phyloP scores from a whole-genome alignment of 495 filamentous ascomycete genomes.

The Neurospora discreta region DNA sequence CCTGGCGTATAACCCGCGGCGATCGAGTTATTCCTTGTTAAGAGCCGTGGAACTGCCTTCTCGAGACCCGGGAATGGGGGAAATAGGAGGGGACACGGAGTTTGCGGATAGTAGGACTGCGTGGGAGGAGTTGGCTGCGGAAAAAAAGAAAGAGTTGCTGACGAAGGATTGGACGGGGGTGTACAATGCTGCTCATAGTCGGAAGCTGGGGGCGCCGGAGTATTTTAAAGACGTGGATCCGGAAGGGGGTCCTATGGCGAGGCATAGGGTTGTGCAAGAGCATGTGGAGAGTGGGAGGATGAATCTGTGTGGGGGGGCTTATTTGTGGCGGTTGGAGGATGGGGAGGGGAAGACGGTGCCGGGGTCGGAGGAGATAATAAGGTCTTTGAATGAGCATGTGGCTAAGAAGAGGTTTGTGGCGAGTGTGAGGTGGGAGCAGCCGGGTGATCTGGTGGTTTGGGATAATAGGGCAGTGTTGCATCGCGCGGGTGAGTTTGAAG shows the following conservation, averaged over 20 bases:
- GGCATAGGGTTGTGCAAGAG: conserved; percentile 38
- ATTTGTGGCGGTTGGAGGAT: conserved; percentile 45
- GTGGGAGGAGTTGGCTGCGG: conserved; percentile 35
- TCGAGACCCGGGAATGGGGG: conserved; percentile 9
- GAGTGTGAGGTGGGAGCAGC: conserved; percentile 36
- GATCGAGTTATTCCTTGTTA: conserved; percentile 44
- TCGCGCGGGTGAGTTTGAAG: conserved; percentile 38
- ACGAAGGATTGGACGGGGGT: conserved; percentile 40
- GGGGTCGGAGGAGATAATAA: conserved; percentile 28
- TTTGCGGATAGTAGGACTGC: conserved; percentile 48
- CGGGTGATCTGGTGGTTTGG: conserved; percentile 47
- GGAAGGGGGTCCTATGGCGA: conserved; percentile 28
- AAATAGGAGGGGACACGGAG: conserved; percentile 41
- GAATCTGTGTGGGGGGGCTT: conserved; percentile 44
- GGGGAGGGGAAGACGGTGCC: conserved; percentile 22
- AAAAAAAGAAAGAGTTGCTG: conserved; percentile 27
- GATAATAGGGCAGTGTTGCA: conserved; percentile 49
- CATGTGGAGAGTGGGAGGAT: conserved; percentile 43
- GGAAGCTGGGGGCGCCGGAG: conserved; percentile 40
- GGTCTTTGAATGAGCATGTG: conserved; percentile 33
- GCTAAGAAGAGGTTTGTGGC: conserved; percentile 40
- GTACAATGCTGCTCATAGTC: conserved; percentile 42
- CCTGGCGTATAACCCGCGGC: conserved; percentile 48
- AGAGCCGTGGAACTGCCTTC: conserved; percentile 43
- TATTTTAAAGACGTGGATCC: conserved; percentile 42